Conservation (phyloP, 2,329 filamentous ascomycete species). For the Cryphonectria carpinicola region DNA sequence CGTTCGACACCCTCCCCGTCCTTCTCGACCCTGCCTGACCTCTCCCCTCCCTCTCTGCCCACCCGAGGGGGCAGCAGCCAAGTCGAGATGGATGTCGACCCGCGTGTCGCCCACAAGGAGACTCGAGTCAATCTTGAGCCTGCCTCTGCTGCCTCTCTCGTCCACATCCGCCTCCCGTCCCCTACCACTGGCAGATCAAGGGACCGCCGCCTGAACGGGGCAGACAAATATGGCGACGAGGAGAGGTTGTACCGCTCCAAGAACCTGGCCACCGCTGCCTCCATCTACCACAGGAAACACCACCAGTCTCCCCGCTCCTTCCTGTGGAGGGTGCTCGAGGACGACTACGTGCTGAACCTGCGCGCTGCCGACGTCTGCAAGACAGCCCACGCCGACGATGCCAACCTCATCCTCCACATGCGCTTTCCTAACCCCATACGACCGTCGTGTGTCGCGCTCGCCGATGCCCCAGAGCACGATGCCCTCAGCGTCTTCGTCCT, state of each 20-base stretch:
- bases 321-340: conserved; percentile 86
- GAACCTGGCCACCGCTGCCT: conserved; percentile 76
- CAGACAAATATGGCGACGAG: conserved; percentile 58
- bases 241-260: conserved; percentile 74
- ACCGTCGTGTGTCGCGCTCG: conserved; percentile 78
- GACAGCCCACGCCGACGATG: conserved; percentile 66
- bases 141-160: conserved; percentile 67
- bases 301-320: conserved; percentile 81
- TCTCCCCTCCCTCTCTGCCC: not conserved
- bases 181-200: conserved; percentile 35
- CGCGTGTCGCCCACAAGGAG: conserved; percentile 79
- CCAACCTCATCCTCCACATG: conserved; percentile 76
- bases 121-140: conserved; percentile 82
- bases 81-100: conserved; percentile 68
- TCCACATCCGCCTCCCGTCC: conserved; percentile 70
- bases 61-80: conserved; percentile 25
- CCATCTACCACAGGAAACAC: conserved; percentile 81
- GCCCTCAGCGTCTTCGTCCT: conserved; percentile 78
- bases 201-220: conserved; percentile 42
- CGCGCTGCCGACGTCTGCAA: conserved; percentile 81
- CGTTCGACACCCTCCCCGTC: conserved; percentile 9
- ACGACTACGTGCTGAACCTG: conserved; percentile 79
- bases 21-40: conserved; percentile 3
- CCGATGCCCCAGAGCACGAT: conserved; percentile 79
- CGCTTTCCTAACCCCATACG: conserved; percentile 75